These are phyloP conservation scores for Komagataella phaffii DNA, from an alignment of 805 yeast species.

Conservation along the genomic window DNA sequence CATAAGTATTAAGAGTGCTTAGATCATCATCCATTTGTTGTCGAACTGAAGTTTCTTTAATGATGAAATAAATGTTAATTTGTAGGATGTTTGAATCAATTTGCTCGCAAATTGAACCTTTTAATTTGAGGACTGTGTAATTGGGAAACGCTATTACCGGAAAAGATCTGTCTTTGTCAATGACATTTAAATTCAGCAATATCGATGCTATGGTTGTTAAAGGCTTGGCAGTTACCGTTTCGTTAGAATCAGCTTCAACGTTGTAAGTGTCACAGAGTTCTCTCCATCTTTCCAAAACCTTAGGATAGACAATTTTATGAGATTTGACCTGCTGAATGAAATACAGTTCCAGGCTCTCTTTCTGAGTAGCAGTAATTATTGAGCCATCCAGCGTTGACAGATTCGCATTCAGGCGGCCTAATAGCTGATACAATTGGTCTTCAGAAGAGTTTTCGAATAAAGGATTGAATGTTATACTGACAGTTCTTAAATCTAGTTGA, in stretches of 20 bases:
- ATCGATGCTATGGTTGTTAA: background rate
- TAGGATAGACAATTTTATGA: conserved; percentile 14
- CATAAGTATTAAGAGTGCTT: background rate
- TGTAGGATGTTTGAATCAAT: background rate
- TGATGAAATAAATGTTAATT: background rate
- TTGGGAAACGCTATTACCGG: background rate
- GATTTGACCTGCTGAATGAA: conserved; percentile 38
- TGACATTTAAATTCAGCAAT: background rate
- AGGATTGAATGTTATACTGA: conserved; percentile 44
- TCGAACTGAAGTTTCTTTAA: background rate
- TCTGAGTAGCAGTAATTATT: conserved; percentile 26
- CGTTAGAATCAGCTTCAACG: conserved; percentile 3
- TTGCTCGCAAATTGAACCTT: background rate
- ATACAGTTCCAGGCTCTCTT: conserved; percentile 56
- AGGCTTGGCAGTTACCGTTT: background rate
- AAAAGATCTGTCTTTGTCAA: background rate
- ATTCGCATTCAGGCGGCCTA: conserved; percentile 10
- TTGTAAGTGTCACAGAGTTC: conserved; percentile 23
- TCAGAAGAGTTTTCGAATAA: conserved; percentile 19
- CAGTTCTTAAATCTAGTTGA: conserved; percentile 21
- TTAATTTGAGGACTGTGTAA: conserved; percentile 1
- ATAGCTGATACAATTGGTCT: conserved; percentile 10
- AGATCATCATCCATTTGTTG: background rate
- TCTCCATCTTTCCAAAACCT: conserved; percentile 24
- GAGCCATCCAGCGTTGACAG: conserved; percentile 47